These are phyloP conservation scores for Brassica balearica DNA, from an alignment of 441 rosid species.

Conservation along the genomic window DNA sequence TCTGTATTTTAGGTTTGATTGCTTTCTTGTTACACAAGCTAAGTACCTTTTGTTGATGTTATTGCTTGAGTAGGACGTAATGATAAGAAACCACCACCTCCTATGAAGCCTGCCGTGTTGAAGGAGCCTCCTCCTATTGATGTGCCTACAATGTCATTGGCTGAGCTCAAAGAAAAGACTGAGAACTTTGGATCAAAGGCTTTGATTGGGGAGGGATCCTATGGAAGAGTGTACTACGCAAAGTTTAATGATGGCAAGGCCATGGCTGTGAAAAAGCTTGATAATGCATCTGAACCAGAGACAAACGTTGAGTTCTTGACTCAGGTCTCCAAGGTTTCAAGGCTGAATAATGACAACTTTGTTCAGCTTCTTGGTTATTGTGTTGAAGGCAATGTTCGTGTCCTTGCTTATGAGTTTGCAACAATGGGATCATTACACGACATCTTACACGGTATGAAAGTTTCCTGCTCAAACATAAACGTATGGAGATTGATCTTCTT, in stretches of 20 bases:
- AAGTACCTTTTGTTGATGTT: background rate
- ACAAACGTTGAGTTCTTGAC: slow-evolving; percentile 81
- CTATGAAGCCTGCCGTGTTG: slow-evolving; percentile 61
- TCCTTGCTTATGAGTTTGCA: slow-evolving; percentile 95
- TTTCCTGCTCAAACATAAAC: slow-evolving; percentile 20
- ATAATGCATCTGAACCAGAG: slow-evolving; percentile 78
- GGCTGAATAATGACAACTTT: slow-evolving; percentile 80
- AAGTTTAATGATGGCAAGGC: slow-evolving; percentile 67
- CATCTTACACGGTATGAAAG: slow-evolving; percentile 77
- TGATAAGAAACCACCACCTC: slow-evolving; percentile 61
- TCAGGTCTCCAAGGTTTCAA: slow-evolving; percentile 91
- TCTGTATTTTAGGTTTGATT: background rate
- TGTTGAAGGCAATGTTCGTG: slow-evolving; percentile 81
- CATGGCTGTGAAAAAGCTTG: slow-evolving; percentile 92
- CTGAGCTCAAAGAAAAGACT: slow-evolving; percentile 87
- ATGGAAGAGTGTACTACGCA: slow-evolving; percentile 92
- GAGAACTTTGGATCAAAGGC: slow-evolving; percentile 92
- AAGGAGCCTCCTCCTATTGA: slow-evolving; percentile 83
- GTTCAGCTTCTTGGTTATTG: slow-evolving; percentile 91
- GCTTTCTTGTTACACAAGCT: slow-evolving; percentile 4
- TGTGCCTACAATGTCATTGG: slow-evolving; percentile 73
- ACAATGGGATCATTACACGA: slow-evolving; percentile 99
- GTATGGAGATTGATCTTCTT: background rate
- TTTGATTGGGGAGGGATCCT: slow-evolving; percentile 97
- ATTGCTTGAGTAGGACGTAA: slow-evolving; percentile 54